Percentiles rank a stretch among this genome's conserved stretches.
These are phyloP conservation scores for Dalbergia oliveri DNA, from an alignment of 306 rosid species.

Conservation along the genomic window DNA sequence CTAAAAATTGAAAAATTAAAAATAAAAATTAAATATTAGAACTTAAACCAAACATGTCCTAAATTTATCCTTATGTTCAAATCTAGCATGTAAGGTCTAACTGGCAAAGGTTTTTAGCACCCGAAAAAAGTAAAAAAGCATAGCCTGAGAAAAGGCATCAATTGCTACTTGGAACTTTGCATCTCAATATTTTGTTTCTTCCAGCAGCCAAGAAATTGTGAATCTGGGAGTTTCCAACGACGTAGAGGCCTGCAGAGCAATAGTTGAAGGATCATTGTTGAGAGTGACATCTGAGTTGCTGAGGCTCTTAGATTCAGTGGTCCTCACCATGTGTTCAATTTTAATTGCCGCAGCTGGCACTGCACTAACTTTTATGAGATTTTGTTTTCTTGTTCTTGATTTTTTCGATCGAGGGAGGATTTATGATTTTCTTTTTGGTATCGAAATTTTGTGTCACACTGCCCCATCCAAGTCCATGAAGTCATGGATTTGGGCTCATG, in stretches of 20 bases:
- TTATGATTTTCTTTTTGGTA: neutral
- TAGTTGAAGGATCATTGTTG: slow-evolving; percentile 14
- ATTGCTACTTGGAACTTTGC: slow-evolving; percentile 1
- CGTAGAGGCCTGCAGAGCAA: neutral
- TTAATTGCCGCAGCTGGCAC: neutral
- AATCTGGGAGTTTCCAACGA: neutral
- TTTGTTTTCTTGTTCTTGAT: neutral
- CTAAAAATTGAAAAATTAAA: no score
- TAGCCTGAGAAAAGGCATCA: neutral
- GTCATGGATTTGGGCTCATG: neutral
- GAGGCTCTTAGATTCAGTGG: neutral
- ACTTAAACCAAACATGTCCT: no score
- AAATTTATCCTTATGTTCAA: no score
- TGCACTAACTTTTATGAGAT: slow-evolving; percentile 9
- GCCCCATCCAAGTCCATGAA: neutral
- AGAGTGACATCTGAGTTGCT: neutral
- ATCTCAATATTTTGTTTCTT: neutral
- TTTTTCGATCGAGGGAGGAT: neutral
- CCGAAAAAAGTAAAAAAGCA: neutral
- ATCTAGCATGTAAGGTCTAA: neutral
- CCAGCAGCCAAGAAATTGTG: neutral
- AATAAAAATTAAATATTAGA: no score
- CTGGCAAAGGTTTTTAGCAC: neutral
- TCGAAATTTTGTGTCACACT: neutral
- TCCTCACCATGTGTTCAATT: slow-evolving; percentile 29